phyloP scores from a whole-genome alignment of 2,329 filamentous ascomycete species.

The Aspergillus vadensis region DNA sequence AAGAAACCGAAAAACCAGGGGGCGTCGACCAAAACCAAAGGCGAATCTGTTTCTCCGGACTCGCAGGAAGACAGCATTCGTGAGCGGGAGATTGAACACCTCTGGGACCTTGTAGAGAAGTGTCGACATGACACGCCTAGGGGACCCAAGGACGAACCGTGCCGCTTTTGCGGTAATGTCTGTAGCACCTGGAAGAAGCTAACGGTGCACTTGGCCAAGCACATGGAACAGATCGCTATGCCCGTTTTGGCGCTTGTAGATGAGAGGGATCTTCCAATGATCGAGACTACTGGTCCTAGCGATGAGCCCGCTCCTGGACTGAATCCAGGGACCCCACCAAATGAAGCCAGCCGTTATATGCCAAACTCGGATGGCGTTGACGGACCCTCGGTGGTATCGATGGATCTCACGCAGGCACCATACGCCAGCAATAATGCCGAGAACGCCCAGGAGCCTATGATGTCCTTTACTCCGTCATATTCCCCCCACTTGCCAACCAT shows the following conservation, averaged over 20 bases:
- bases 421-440: conserved; percentile 12
- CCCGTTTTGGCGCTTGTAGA: conserved; percentile 65
- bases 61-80: conserved; percentile 29
- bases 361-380: conserved; percentile 14
- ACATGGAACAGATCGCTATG: conserved; percentile 90
- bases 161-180: conserved; percentile 80
- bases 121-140: conserved; percentile 71
- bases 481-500: conserved; percentile 27
- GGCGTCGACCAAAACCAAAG: conserved; percentile 53
- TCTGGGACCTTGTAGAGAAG: conserved; percentile 75
- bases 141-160: conserved; percentile 73
- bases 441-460: conserved; percentile 10
- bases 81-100: conserved; percentile 57
- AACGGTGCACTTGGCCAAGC: conserved; percentile 88
- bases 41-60: conserved; percentile 46
- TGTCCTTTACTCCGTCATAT: conserved; percentile 20
- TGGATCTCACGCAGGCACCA: conserved; percentile 17
- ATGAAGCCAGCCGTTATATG: conserved; percentile 11
- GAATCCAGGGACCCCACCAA: conserved; percentile 8
- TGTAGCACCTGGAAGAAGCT: conserved; percentile 90
- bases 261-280: conserved; percentile 41
- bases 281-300: conserved; percentile 13
- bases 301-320: conserved; percentile 12
- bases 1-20: conserved; percentile 66
- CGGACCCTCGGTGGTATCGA: conserved; percentile 8